These are phyloP conservation scores for Hemisphaericaspora subhashii DNA, from an alignment of 1,139 yeast genomes.

Conservation along the genomic window DNA sequence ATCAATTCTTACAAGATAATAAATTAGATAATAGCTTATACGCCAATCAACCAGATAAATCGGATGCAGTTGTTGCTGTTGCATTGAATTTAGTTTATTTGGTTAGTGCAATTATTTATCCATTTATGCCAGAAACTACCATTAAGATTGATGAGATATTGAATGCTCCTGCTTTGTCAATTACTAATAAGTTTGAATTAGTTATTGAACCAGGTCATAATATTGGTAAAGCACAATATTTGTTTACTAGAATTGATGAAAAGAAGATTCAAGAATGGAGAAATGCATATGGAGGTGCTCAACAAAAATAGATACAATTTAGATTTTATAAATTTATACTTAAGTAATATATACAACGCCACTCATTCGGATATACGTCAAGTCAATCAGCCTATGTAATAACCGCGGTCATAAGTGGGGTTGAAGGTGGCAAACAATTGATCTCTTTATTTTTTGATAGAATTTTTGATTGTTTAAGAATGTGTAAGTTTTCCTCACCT, in stretches of 20 bases:
- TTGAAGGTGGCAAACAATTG: neutral
- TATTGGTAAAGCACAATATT: conserved; percentile 86
- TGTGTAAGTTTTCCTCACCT: too few species aligned
- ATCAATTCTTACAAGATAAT: conserved; percentile 91
- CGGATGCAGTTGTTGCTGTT: conserved; percentile 91
- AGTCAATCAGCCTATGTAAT: too few species aligned
- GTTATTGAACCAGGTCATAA: conserved; percentile 79
- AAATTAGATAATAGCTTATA: conserved; percentile 87
- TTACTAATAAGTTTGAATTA: conserved; percentile 72
- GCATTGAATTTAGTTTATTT: conserved; percentile 87
- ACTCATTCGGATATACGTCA: too few species aligned
- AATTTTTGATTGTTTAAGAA: too few species aligned
- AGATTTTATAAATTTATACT: conserved; percentile 1
- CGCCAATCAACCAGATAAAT: conserved; percentile 70
- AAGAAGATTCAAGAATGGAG: conserved; percentile 88
- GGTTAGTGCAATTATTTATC: conserved; percentile 75
- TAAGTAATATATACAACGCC: too few species aligned
- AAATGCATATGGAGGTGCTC: conserved; percentile 75
- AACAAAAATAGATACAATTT: conserved; percentile 21
- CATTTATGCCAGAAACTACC: conserved; percentile 88
- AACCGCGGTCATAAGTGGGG: too few species aligned
- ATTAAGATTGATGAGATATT: conserved; percentile 70
- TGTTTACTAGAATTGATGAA: conserved; percentile 90
- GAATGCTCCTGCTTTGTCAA: conserved; percentile 76
- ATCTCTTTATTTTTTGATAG: neutral